Evolutionary conservation across 805 yeast genomes (phyloP).

Genomic region (Debaryomyces prosopidis): DNA sequence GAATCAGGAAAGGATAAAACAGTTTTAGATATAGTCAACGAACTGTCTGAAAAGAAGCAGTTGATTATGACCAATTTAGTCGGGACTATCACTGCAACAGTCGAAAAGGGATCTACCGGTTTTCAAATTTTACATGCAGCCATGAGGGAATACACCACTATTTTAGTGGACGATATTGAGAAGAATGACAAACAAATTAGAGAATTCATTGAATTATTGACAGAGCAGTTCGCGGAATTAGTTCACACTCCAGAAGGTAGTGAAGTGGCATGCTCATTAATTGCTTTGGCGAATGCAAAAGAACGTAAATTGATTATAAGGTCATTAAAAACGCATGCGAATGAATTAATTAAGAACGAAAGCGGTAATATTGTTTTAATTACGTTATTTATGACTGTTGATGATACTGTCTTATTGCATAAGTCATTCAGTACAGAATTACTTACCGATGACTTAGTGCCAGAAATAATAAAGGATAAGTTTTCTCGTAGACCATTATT

Average conservation of each 20-base stretch:
- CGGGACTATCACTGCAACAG: slow-evolving; percentile 85
- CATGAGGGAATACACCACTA: slow-evolving; percentile 81
- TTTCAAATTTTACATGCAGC: slow-evolving; percentile 96
- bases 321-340: slow-evolving; percentile 73
- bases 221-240: slow-evolving; percentile 89
- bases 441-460: slow-evolving; percentile 46
- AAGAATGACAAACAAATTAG: slow-evolving; percentile 57
- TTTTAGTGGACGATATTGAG: slow-evolving; percentile 56
- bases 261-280: slow-evolving; percentile 80
- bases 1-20: slow-evolving; percentile 66
- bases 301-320: slow-evolving; percentile 82
- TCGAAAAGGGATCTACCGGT: slow-evolving; percentile 94
- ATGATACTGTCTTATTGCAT: slow-evolving; percentile 83
- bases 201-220: slow-evolving; percentile 78
- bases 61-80: slow-evolving; percentile 72
- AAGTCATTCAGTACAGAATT: slow-evolving; percentile 70
- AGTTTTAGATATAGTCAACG: slow-evolving; percentile 64
- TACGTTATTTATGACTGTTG: slow-evolving; percentile 80
- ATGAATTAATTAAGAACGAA: slow-evolving; percentile 77
- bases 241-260: slow-evolving; percentile 95
- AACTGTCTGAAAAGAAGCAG: slow-evolving; percentile 74
- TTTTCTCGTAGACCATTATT: slow-evolving; percentile 87
- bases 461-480: slow-evolving; percentile 63
- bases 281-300: slow-evolving; percentile 85
- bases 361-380: slow-evolving; percentile 81